phyloP scores from a whole-genome alignment of 768 basidiomycete species.

The Leccinum boreale region DNA sequence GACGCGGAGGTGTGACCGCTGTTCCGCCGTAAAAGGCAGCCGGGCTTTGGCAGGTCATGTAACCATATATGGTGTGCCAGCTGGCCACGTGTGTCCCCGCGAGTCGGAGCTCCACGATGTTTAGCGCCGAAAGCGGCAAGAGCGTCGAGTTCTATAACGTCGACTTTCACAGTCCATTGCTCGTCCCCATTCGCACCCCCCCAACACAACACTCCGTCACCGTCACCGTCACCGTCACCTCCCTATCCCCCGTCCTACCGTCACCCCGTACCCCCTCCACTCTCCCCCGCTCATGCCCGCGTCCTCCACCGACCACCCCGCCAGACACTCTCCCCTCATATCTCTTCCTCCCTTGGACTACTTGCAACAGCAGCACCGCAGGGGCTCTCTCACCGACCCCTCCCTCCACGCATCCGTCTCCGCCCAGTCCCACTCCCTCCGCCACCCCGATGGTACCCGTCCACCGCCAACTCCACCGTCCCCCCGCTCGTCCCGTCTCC shows the following conservation, averaged over 20 bases:
- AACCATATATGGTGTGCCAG: constrained; percentile 17
- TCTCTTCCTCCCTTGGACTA: constrained; percentile 75
- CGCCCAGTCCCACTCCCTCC: constrained; percentile 15
- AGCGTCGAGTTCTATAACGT: constrained; percentile 29
- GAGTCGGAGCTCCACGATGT: constrained; percentile 29
- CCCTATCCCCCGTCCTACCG: too few relatives aligned
- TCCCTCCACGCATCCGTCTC: constrained; percentile 52
- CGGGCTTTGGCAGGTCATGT: constrained; percentile 19
- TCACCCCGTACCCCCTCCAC: too few relatives aligned
- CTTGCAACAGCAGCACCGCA: constrained; percentile 68
- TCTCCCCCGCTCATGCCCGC: neutral
- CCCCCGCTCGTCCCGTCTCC: constrained; percentile 28
- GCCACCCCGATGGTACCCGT: constrained; percentile 21
- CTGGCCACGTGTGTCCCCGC: constrained; percentile 30
- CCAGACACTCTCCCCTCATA: constrained; percentile 49
- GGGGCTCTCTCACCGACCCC: constrained; percentile 82
- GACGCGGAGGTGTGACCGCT: neutral
- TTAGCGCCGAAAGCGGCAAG: constrained; percentile 22
- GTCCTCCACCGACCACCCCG: constrained; percentile 16
- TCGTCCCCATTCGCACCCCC: neutral
- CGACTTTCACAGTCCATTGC: constrained; percentile 21
- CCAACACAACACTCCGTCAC: neutral
- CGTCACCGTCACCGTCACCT: too few relatives aligned
- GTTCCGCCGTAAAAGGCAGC: neutral
- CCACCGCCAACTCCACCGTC: neutral